Percentiles rank a stretch among this genome's conserved stretches.
These are phyloP conservation scores for Apiospora phragmitis DNA, from an alignment of 2,329 filamentous ascomycete species.

Conservation along the genomic window DNA sequence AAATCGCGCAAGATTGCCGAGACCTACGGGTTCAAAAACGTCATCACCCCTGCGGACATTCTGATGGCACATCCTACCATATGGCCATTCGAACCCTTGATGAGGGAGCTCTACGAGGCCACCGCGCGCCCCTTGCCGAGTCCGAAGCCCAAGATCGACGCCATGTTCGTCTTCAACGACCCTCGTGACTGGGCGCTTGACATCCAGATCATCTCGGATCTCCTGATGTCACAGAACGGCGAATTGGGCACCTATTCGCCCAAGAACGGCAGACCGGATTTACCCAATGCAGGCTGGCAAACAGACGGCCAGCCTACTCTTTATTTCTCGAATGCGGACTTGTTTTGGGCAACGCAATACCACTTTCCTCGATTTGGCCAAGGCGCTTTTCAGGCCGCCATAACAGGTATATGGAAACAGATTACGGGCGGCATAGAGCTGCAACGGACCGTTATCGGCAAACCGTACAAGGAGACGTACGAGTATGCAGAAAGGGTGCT, in stretches of 20 bases:
- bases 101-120: conserved; percentile 59
- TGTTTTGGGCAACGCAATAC: conserved; percentile 86
- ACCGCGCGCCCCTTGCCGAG: conserved; percentile 59
- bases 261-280: conserved; percentile 64
- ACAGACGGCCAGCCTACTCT: conserved; percentile 77
- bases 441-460: conserved; percentile 72
- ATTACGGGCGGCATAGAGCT: conserved; percentile 66
- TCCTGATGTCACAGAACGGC: conserved; percentile 77
- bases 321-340: conserved; percentile 88
- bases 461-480: conserved; percentile 78
- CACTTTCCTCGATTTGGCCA: conserved; percentile 86
- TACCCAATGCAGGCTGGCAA: conserved; percentile 79
- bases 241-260: conserved; percentile 77
- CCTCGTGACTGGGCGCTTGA: conserved; percentile 95
- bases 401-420: conserved; percentile 77
- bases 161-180: conserved; percentile 93
- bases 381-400: conserved; percentile 81
- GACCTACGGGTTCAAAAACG: conserved; percentile 75
- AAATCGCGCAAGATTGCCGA: conserved; percentile 74
- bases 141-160: conserved; percentile 71
- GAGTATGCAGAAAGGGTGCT: conserved; percentile 79
- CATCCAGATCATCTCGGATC: conserved; percentile 78
- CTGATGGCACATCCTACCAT: conserved; percentile 70
- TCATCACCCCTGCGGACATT: conserved; percentile 85
- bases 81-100: conserved; percentile 78